phyloP scores from a whole-genome alignment of 2,329 filamentous ascomycete genomes.

The Colletotrichum destructivum region DNA sequence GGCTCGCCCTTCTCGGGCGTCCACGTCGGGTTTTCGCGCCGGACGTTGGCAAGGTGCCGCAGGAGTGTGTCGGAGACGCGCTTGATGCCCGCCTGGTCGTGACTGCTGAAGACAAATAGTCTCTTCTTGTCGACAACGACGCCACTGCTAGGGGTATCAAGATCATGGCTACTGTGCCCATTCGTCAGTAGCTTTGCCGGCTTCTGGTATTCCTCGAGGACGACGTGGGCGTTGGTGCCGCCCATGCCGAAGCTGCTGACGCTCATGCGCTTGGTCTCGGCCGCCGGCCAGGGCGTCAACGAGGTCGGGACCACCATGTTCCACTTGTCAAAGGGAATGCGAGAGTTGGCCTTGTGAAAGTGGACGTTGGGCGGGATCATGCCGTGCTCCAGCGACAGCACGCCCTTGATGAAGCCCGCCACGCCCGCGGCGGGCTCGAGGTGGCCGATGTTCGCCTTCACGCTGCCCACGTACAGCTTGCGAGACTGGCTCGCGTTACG shows the following conservation, averaged over 20 bases:
- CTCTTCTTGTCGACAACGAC: neutral
- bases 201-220: conserved; percentile 26
- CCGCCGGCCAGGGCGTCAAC: conserved; percentile 17
- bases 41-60: neutral
- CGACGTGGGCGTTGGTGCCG: conserved; percentile 36
- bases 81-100: conserved; percentile 25
- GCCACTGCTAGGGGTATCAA: neutral
- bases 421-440: conserved; percentile 19
- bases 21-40: neutral
- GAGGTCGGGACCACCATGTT: conserved; percentile 4
- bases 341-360: conserved; percentile 19
- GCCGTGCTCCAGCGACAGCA: conserved; percentile 20
- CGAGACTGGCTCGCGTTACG: neutral
- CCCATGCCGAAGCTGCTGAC: conserved; percentile 37
- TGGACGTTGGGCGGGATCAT: conserved; percentile 20
- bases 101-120: conserved; percentile 27
- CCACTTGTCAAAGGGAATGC: conserved; percentile 1
- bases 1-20: neutral
- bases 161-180: neutral
- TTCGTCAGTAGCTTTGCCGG: neutral
- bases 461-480: conserved; percentile 36
- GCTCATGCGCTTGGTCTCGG: conserved; percentile 10
- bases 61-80: neutral
- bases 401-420: conserved; percentile 19
- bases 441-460: conserved; percentile 38